Conservation (phyloP, 2,329 filamentous ascomycete species). For the Lecanicillium sp. region DNA sequence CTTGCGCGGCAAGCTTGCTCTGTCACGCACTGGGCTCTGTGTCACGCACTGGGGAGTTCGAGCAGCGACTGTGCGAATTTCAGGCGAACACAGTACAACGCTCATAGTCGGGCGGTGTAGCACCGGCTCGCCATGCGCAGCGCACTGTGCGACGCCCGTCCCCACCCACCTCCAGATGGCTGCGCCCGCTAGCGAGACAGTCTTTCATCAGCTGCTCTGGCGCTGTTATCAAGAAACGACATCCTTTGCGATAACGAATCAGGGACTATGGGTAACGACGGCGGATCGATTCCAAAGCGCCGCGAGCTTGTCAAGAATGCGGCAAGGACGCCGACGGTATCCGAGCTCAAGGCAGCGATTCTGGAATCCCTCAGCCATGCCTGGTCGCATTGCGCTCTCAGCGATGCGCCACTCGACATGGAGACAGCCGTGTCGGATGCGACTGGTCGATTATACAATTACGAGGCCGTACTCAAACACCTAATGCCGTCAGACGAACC, state of each 20-base stretch:
- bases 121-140: no score
- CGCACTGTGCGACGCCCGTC: slow-evolving; percentile 6
- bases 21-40: background rate
- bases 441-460: slow-evolving; percentile 84
- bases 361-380: slow-evolving; percentile 79
- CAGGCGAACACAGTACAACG: no score
- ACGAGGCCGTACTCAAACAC: slow-evolving; percentile 73
- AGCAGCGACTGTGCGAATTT: no score
- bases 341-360: slow-evolving; percentile 82
- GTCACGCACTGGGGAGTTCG: background rate
- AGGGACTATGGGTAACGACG: slow-evolving; percentile 83
- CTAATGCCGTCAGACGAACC: slow-evolving; percentile 57
- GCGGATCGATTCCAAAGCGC: slow-evolving; percentile 90
- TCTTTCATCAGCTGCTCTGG: background rate
- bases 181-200: background rate
- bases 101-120: background rate
- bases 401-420: slow-evolving; percentile 62
- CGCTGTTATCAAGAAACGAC: no score
- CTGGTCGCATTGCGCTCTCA: slow-evolving; percentile 87
- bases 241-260: slow-evolving; percentile 15
- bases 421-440: slow-evolving; percentile 78
- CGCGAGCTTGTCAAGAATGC: slow-evolving; percentile 95
- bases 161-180: slow-evolving; percentile 4
- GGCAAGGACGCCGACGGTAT: slow-evolving; percentile 71
- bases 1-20: slow-evolving; percentile 2